These are phyloP conservation scores for Colletotrichum echinochloae DNA, from an alignment of 2,329 filamentous ascomycete species.

Conservation along the genomic window DNA sequence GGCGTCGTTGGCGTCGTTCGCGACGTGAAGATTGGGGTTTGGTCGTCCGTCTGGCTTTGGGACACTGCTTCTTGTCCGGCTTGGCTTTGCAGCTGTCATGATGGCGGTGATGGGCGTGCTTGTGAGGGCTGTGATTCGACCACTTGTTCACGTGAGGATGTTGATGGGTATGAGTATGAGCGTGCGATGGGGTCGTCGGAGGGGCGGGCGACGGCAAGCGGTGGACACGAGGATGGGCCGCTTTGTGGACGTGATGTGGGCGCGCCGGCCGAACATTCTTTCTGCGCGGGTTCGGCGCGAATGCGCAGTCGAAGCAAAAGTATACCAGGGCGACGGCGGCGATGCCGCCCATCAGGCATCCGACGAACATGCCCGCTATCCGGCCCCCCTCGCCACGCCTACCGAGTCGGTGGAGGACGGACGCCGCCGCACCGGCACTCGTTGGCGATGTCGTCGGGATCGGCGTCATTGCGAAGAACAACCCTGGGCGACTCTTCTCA, in stretches of 20 bases:
- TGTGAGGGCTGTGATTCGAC: slow-evolving; percentile 24
- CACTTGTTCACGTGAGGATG: slow-evolving; percentile 15
- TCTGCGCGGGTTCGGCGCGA: slow-evolving; percentile 4
- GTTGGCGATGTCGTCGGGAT: not conserved
- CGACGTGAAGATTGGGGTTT: not conserved
- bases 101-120: not conserved
- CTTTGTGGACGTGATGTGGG: not conserved
- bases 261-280: not conserved
- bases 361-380: slow-evolving; percentile 33
- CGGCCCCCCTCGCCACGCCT: slow-evolving; percentile 27
- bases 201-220: not conserved
- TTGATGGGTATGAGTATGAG: not conserved
- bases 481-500: not conserved
- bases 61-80: not conserved
- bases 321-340: slow-evolving; percentile 23
- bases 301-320: slow-evolving; percentile 28
- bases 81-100: not conserved
- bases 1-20: not conserved
- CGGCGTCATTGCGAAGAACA: slow-evolving; percentile 11
- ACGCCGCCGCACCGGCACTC: not conserved
- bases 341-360: slow-evolving; percentile 29
- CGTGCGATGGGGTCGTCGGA: not conserved
- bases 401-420: not conserved
- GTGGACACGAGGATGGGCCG: not conserved
- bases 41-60: not conserved